phyloP scores from a whole-genome alignment of 2,329 filamentous ascomycete genomes.

The Zelopaecilomyces penicillatus region DNA sequence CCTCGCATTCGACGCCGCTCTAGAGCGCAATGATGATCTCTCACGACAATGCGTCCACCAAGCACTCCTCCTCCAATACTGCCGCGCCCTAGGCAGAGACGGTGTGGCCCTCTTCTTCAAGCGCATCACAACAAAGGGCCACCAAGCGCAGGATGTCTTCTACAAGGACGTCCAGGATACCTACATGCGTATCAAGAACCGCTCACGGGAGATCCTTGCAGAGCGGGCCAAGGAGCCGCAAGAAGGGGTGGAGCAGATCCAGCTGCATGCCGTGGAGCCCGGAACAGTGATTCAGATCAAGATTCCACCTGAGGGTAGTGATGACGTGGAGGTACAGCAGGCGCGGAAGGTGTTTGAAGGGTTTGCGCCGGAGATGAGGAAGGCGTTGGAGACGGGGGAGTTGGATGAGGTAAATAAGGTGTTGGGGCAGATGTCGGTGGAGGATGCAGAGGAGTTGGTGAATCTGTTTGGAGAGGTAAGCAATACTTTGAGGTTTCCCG shows the following conservation, averaged over 20 bases:
- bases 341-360: slow-evolving; percentile 71
- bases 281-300: slow-evolving; percentile 84
- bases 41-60: slow-evolving; percentile 87
- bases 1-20: slow-evolving; percentile 81
- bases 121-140: slow-evolving; percentile 79
- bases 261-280: slow-evolving; percentile 91
- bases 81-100: slow-evolving; percentile 77
- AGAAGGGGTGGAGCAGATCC: slow-evolving; percentile 85
- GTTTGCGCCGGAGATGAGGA: slow-evolving; percentile 73
- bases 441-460: slow-evolving; percentile 79
- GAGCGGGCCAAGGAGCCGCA: slow-evolving; percentile 43
- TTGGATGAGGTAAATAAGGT: slow-evolving; percentile 56
- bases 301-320: slow-evolving; percentile 62
- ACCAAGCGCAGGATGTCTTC: slow-evolving; percentile 87
- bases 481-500: slow-evolving; percentile 2
- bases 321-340: slow-evolving; percentile 54
- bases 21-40: slow-evolving; percentile 67
- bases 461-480: slow-evolving; percentile 65
- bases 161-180: slow-evolving; percentile 86
- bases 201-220: slow-evolving; percentile 61
- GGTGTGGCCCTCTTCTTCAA: slow-evolving; percentile 93
- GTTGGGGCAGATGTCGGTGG: slow-evolving; percentile 77
- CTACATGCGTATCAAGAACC: slow-evolving; percentile 70
- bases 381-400: slow-evolving; percentile 78
- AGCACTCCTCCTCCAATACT: slow-evolving; percentile 88